These are phyloP conservation scores for Saturnispora ahearnii DNA, from an alignment of 805 yeast genomes.

Conservation along the genomic window DNA sequence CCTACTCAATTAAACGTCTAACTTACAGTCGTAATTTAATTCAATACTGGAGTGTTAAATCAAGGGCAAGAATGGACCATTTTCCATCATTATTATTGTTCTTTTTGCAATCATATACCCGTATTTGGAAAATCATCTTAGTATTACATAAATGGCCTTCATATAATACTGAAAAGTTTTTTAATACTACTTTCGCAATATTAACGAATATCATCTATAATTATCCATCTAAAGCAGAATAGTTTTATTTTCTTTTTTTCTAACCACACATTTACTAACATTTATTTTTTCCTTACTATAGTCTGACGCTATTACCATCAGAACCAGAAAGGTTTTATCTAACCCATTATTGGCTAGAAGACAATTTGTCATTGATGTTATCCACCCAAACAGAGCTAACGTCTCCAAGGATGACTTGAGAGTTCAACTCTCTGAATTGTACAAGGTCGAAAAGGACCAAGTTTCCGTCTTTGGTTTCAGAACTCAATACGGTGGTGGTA, in stretches of 20 bases:
- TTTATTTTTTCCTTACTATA: conserved; percentile 24
- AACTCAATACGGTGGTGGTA: conserved; percentile 99
- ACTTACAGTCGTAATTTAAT: too few relatives aligned
- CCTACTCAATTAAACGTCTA: too few relatives aligned
- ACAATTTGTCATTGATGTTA: conserved; percentile 98
- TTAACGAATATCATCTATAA: too few relatives aligned
- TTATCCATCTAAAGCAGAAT: background rate
- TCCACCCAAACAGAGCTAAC: conserved; percentile 99
- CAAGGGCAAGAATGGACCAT: too few relatives aligned
- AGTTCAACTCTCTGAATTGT: conserved; percentile 52
- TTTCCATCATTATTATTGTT: too few relatives aligned
- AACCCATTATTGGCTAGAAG: conserved; percentile 99
- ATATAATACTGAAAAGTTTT: too few relatives aligned
- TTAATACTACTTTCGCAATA: too few relatives aligned
- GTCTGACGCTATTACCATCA: conserved; percentile 99
- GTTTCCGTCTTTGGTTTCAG: conserved; percentile 97
- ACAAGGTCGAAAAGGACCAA: conserved; percentile 60
- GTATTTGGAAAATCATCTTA: too few relatives aligned
- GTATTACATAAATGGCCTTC: too few relatives aligned
- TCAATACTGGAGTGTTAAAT: too few relatives aligned
- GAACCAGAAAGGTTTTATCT: conserved; percentile 98
- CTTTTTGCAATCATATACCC: too few relatives aligned
- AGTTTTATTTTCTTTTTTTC: background rate
- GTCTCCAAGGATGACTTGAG: conserved; percentile 99
- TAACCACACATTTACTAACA: conserved; percentile 12